Evolutionary conservation across 1,284 basidiomycete species (phyloP), one percentile per base, ranked within the genome.

Genomic region (Ustilago nuda): DNA sequence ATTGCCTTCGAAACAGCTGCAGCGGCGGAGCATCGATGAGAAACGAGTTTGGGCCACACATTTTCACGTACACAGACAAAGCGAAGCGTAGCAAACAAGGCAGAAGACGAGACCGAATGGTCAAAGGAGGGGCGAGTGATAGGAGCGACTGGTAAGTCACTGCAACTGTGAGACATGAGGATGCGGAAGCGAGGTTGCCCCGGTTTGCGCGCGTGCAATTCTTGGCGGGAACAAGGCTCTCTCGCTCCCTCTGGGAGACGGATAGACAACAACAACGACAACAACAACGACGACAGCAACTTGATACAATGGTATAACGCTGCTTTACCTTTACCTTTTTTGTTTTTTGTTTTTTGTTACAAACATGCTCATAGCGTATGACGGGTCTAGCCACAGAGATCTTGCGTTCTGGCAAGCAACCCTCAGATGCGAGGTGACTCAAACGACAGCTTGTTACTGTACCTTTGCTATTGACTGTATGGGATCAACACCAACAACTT

Each of bases 201-300:
- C 48, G 8, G 48, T 17, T 35, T 53, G 9, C 30, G 51, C 51
- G 51, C 51, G 51, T 30, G 51, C 15, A 53, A 6, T 50, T 50
- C 27, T 50, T 45, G 39, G 39, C 30, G 55, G 33, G 30, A 56
- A 45, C 37, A 56, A 33, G 37, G n/a, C 55, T 45, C 41, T 12
- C 1, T 19, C 36, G 2, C 9, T 35, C 52, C n/a, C 52, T 39
- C 37, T 9, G 15, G 9, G 37, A 39, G 37, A 23, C 23, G 23
- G 23, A 23, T 23, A 23, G 23, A 23, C 23, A 23, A 23, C 23
- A 23, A 23, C 23, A 23, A 23, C 23, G 2, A 23, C 23, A 23
- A 23, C 23, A 23, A 23, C 23, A 23, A 23, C 23, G 2, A 23
- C 23, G 3, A 23, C 23, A 23, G 23, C 23, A 23, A 23, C n/a